These are phyloP conservation scores for Alternaria viburni DNA, from an alignment of 2,329 filamentous ascomycete genomes.

Conservation along the genomic window DNA sequence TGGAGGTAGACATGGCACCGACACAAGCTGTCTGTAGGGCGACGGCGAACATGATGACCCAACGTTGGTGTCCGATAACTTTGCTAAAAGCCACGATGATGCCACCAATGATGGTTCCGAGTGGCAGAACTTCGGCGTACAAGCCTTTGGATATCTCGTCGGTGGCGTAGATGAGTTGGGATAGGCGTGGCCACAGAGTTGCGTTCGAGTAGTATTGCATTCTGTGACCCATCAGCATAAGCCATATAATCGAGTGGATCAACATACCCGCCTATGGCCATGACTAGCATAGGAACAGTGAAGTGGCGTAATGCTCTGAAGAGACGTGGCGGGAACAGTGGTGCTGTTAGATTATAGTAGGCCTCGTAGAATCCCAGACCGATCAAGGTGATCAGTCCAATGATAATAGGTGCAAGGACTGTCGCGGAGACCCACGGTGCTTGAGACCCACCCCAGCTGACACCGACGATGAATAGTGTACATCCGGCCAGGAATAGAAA, in stretches of 20 bases:
- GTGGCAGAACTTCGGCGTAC: conserved; percentile 32
- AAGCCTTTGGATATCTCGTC: conserved; percentile 39
- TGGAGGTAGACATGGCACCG: conserved; percentile 33
- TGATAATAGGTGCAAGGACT: conserved; percentile 31
- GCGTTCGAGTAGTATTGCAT: conserved; percentile 43
- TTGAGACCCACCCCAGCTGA: conserved; percentile 34
- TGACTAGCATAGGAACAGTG: conserved; percentile 38
- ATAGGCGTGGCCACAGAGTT: conserved; percentile 35
- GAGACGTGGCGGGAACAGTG: conserved; percentile 38
- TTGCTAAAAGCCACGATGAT: conserved; percentile 37
- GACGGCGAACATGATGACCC: conserved; percentile 35
- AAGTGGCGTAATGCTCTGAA: conserved; percentile 38
- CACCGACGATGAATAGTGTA: conserved; percentile 40
- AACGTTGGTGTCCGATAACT: conserved; percentile 36
- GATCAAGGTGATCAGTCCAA: conserved; percentile 33
- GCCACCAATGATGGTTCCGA: conserved; percentile 37
- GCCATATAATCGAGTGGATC: accelerated
- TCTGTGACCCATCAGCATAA: accelerated
- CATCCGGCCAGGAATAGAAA: conserved; percentile 38
- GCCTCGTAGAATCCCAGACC: conserved; percentile 37
- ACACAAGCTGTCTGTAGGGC: conserved; percentile 38
- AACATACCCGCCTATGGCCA: conserved; percentile 33
- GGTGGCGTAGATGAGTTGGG: conserved; percentile 34
- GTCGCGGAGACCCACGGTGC: conserved; percentile 34
- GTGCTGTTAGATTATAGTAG: conserved; percentile 29